Evolutionary conservation across 208 protist genomes (phyloP), one percentile per base, ranked within the genome.

Genomic region (Leishmania lainsoni): DNA sequence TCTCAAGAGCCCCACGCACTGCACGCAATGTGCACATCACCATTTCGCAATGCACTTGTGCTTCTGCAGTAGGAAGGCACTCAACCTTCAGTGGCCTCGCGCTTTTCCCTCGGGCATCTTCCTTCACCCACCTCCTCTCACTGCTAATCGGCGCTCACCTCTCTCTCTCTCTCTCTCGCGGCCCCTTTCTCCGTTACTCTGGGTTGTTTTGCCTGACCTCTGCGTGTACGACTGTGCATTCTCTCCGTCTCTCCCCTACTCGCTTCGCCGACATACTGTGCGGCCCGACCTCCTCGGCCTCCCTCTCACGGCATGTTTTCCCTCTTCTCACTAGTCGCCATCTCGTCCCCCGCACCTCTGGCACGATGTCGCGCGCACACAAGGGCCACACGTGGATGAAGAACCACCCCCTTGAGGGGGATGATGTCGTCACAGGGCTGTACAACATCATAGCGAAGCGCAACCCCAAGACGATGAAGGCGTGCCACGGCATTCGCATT

Each of bases 401-500:
- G 75, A 97, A 97, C 79, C 93, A 97, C 74, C 92, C 93, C 20
- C 87, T 97, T 20, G 92, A 97, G 83, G 93, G 93, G 12, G 93
- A 97, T 69, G 90, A 92, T 59, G 81, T 97, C 9, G 85, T 97
- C 58, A 91, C 91, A 4, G 89, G 90, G 3, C 92, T 97, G 72
- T 97, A 97, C 87, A 93, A 95, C 84, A 87, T 94, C 70, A 83
- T 97, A 17, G 86, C 83, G 29, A 97, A 97, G 85, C 87, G 88
- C 51, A 96, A 97, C 86, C 86, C 92, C 74, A 97, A 97, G 79
- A 94, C 88, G 65, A 90, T 97, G 88, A 95, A 97, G 87, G 84
- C 90, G 61, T 97, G 93, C 75, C 81, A 80, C 51, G 90, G 89
- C 48, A 92, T 97, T 73, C 85, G 90, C 76, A 88, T 95, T 2